A percentile compares a stretch with the other conserved stretches of the same genome.
Conservation (phyloP, 495 filamentous ascomycete genomes). For the Tuber microsphaerosporum region DNA sequence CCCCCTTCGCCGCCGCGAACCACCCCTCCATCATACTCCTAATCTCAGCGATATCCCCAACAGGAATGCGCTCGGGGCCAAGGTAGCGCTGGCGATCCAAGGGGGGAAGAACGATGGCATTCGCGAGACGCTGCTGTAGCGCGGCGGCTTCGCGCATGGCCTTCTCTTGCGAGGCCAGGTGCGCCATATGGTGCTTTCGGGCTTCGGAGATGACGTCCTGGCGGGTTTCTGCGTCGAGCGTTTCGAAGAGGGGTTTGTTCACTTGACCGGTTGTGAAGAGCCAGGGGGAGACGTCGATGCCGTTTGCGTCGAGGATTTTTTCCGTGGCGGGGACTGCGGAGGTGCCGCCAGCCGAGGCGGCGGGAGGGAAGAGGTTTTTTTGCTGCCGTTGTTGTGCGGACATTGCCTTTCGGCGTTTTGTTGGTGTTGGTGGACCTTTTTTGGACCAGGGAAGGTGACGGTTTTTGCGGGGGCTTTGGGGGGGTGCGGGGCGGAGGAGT, state of each 20-base stretch:
- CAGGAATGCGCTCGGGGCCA: neutral
- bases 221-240: constrained; percentile 9
- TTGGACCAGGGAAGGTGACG: neutral
- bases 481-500: neutral
- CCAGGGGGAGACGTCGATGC: constrained; percentile 32
- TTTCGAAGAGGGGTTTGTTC: constrained; percentile 15
- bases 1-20: constrained; percentile 14
- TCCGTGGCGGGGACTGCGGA: neutral
- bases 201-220: constrained; percentile 19
- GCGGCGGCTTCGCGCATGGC: constrained; percentile 11
- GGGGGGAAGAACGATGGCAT: constrained; percentile 10
- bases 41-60: constrained; percentile 20
- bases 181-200: constrained; percentile 9
- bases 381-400: constrained; percentile 3
- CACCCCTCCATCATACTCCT: constrained; percentile 13
- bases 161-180: constrained; percentile 6
- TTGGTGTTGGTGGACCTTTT: constrained; percentile 5
- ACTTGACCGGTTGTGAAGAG: constrained; percentile 27
- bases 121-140: constrained; percentile 14
- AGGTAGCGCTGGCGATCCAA: constrained; percentile 12
- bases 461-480: constrained; percentile 21
- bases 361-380: constrained; percentile 1
- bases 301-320: constrained; percentile 22
- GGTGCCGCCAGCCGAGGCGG: too few species aligned
- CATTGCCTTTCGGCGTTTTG: constrained; percentile 19